These are phyloP conservation scores for Boletus edulis DNA, from an alignment of 768 basidiomycete genomes.

Conservation along the genomic window DNA sequence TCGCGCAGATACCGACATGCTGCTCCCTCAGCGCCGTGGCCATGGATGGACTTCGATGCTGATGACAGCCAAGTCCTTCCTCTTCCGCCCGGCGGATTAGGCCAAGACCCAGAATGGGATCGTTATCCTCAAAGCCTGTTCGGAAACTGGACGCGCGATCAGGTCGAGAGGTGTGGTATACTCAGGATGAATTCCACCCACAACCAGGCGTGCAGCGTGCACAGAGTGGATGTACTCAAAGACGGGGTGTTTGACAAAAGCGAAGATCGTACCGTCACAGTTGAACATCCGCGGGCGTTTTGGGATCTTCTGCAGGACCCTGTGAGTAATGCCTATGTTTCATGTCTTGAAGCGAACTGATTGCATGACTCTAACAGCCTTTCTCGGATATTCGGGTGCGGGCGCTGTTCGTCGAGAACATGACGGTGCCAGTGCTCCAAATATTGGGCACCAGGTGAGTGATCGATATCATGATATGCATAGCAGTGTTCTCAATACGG, in stretches of 20 bases:
- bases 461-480: background rate
- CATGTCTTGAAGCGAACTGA: background rate
- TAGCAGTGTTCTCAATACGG: background rate
- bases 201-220: constrained; percentile 14
- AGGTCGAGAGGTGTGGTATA: constrained; percentile 32
- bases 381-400: constrained; percentile 42
- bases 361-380: constrained; percentile 16
- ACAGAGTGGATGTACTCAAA: constrained; percentile 23
- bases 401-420: constrained; percentile 50
- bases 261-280: background rate
- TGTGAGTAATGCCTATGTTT: constrained; percentile 29
- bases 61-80: constrained; percentile 20
- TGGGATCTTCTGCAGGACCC: constrained; percentile 28
- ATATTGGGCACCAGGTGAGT: constrained; percentile 56
- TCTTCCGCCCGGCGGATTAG: constrained; percentile 12
- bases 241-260: constrained; percentile 17
- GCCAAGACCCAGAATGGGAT: constrained; percentile 19
- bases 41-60: constrained; percentile 38
- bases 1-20: constrained; percentile 35
- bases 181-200: background rate
- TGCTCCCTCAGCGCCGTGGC: constrained; percentile 42
- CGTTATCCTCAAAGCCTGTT: constrained; percentile 33
- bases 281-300: constrained; percentile 25
- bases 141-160: constrained; percentile 34
- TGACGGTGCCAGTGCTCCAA: constrained; percentile 50